These are phyloP conservation scores for Lachnellula hyalina DNA, from an alignment of 2,329 filamentous ascomycete species.

Conservation along the genomic window DNA sequence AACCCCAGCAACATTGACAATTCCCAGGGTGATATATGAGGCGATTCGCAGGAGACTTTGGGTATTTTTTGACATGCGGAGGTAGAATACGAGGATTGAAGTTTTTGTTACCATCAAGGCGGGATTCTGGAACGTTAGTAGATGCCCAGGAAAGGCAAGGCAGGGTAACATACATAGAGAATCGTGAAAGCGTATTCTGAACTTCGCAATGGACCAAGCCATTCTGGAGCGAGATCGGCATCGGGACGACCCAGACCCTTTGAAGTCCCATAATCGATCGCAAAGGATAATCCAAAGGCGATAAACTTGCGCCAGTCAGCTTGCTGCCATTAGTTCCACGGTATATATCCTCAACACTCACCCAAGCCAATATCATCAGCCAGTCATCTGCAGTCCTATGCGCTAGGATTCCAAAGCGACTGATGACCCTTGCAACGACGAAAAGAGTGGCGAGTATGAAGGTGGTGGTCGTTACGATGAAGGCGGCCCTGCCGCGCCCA, in stretches of 20 bases:
- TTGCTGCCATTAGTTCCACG: not conserved
- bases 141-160: not conserved
- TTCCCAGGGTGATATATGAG: slow-evolving; percentile 71
- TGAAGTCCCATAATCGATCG: slow-evolving; percentile 58
- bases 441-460: slow-evolving; percentile 68
- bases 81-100: slow-evolving; percentile 87
- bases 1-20: slow-evolving; percentile 74
- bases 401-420: slow-evolving; percentile 67
- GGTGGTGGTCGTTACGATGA: slow-evolving; percentile 65
- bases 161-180: slow-evolving; percentile 46
- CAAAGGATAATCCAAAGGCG: slow-evolving; percentile 61
- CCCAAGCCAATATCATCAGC: slow-evolving; percentile 75
- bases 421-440: slow-evolving; percentile 68
- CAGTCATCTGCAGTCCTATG: slow-evolving; percentile 73
- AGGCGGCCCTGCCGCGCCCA: slow-evolving; percentile 49
- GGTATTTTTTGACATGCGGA: slow-evolving; percentile 72
- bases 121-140: slow-evolving; percentile 57
- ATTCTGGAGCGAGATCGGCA: slow-evolving; percentile 46
- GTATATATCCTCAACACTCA: slow-evolving; percentile 26
- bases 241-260: slow-evolving; percentile 67
- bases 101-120: slow-evolving; percentile 88
- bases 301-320: slow-evolving; percentile 37
- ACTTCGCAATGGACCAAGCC: slow-evolving; percentile 48
- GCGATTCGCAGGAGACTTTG: slow-evolving; percentile 71
- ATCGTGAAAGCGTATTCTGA: slow-evolving; percentile 62